These are phyloP conservation scores for Astrothelium subdiscretum DNA, from an alignment of 495 filamentous ascomycete species.

Conservation along the genomic window DNA sequence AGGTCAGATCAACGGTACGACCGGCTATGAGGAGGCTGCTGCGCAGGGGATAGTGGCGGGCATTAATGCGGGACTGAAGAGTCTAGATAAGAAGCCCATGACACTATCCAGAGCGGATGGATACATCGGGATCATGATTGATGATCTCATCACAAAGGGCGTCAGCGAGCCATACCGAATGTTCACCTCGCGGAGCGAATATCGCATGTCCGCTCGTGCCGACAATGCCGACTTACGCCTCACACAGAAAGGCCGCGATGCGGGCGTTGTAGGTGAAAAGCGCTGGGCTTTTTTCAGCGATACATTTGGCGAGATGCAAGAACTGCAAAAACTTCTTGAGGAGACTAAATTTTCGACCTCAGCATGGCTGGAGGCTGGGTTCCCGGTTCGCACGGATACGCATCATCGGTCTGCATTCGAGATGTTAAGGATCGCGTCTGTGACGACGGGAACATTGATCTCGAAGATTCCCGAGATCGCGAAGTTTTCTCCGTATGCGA, in stretches of 20 bases:
- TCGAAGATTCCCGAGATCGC: constrained; percentile 41
- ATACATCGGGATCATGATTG: constrained; percentile 98
- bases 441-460: constrained; percentile 44
- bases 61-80: constrained; percentile 77
- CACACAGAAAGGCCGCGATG: constrained; percentile 62
- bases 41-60: constrained; percentile 89
- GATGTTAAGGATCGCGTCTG: constrained; percentile 51
- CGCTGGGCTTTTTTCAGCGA: constrained; percentile 63
- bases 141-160: constrained; percentile 94
- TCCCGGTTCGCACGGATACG: constrained; percentile 50
- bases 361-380: constrained; percentile 58
- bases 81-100: constrained; percentile 51
- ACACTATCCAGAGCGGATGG: constrained; percentile 72
- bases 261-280: constrained; percentile 65
- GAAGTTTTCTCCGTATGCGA: constrained; percentile 44
- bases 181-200: constrained; percentile 95
- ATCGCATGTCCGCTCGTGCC: constrained; percentile 77
- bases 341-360: constrained; percentile 41
- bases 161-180: constrained; percentile 96
- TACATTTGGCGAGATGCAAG: constrained; percentile 49
- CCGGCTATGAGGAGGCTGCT: constrained; percentile 94
- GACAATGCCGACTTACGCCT: constrained; percentile 91
- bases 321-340: constrained; percentile 49
- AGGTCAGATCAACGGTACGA: constrained; percentile 97
- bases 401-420: constrained; percentile 58